Base-by-base conservation (phyloP, 257 asterid species). In the Petrea volubilis region DNA sequence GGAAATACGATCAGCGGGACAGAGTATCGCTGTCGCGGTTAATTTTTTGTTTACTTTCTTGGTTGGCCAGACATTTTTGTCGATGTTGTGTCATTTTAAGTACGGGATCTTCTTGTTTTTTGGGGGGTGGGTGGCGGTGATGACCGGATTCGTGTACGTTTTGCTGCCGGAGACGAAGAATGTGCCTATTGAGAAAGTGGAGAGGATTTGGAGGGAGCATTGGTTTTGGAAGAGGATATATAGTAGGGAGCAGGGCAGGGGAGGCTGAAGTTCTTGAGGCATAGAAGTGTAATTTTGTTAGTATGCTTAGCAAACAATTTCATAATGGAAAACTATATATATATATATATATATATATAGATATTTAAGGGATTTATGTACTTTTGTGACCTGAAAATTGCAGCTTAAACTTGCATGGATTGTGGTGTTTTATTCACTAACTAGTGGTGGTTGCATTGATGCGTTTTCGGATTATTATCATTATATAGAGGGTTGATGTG, bases 1-100 rank as follows among this genome's bases (percentile, higher is more conserved):
- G 74, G 91, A 86, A 13, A 81, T 83, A 3, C 56, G 91, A 9
- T 86, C 91, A 8, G 82, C 88, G 0, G 88, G 79, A n/a, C 89
- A 86, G 61, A 86, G 87, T 21, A 71, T 86, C 0, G 68, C 74
- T 0, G 87, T 79, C n/a, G 77, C 82, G 0, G 77, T 75, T 2
- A 77, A 76, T 5, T 75, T 86, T 34, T 6, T 79, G 0, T 79
- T 76, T 56, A 86, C 77, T 3, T 86, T 84, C 60, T 1, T 86
- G 23, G 72, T 84, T 9, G 86, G 81, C 38, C 92, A 86, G 51
- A 70, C 70, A 7, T 86, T 86, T 72, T 64, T 81, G 50, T 58
- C 81, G 2, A 81, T 86, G 84, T 68, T 86, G 23, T 86, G 92
- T 53, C 84, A 56, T 65, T 70, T 86, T 1, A 86, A 84, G 81